phyloP scores from a whole-genome alignment of 2,329 filamentous ascomycete genomes.

The Diaporthe capsici region DNA sequence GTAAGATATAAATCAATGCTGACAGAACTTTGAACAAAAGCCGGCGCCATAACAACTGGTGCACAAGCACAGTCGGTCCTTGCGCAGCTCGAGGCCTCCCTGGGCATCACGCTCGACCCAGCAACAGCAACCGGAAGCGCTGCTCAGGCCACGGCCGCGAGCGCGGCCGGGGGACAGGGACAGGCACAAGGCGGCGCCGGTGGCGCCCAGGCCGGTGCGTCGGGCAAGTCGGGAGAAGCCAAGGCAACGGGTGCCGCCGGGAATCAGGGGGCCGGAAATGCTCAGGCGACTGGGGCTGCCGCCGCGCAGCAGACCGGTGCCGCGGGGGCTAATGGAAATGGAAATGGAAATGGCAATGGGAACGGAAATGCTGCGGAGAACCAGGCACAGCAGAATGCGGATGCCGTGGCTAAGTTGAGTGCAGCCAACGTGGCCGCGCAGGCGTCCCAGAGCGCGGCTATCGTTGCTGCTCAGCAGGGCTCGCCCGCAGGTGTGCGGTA shows the following conservation, averaged over 20 bases:
- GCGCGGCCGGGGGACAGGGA: background rate
- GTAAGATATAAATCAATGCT: background rate
- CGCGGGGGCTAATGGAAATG: background rate
- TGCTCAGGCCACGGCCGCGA: background rate
- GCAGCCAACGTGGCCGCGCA: constrained; percentile 14
- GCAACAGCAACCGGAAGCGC: background rate
- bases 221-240: background rate
- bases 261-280: background rate
- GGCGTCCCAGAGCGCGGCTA: constrained; percentile 27
- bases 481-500: constrained; percentile 7
- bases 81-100: constrained; percentile 8
- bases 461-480: constrained; percentile 24
- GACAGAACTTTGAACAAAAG: background rate
- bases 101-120: constrained; percentile 13
- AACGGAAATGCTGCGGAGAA: background rate
- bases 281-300: background rate
- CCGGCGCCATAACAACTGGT: background rate
- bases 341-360: background rate
- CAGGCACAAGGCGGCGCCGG: background rate
- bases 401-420: constrained; percentile 20
- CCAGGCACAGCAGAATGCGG: constrained; percentile 20
- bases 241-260: background rate
- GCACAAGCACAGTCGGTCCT: constrained; percentile 4
- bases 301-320: background rate
- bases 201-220: constrained; percentile 5